These are phyloP conservation scores for Piloderma croceum DNA, from an alignment of 768 basidiomycete genomes.

Conservation along the genomic window DNA sequence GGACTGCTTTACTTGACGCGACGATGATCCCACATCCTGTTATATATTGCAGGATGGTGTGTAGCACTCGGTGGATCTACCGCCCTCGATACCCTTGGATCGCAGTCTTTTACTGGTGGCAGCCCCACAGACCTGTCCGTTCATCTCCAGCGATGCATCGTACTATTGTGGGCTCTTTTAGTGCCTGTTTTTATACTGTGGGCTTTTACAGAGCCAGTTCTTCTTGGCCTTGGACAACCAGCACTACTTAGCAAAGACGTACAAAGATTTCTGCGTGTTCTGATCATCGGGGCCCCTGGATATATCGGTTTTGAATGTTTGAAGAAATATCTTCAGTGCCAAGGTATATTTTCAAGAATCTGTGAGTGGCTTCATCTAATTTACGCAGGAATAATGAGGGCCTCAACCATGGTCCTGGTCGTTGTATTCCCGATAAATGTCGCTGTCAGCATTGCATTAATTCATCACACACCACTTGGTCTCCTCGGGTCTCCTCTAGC, in stretches of 20 bases:
- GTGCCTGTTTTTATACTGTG: slow-evolving; percentile 60
- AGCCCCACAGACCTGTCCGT: slow-evolving; percentile 57
- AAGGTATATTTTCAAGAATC: slow-evolving; percentile 40
- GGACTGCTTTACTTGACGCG: slow-evolving; percentile 17
- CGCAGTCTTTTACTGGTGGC: slow-evolving; percentile 70
- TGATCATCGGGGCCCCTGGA: slow-evolving; percentile 62
- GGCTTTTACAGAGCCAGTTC: slow-evolving; percentile 57
- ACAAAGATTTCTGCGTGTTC: slow-evolving; percentile 57
- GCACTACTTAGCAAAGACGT: slow-evolving; percentile 51
- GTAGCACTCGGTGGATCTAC: slow-evolving; percentile 76
- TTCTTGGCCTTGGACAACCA: slow-evolving; percentile 61
- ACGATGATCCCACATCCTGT: slow-evolving; percentile 46
- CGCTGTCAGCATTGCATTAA: slow-evolving; percentile 50
- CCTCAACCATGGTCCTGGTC: slow-evolving; percentile 58
- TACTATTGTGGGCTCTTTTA: slow-evolving; percentile 59
- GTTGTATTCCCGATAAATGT: slow-evolving; percentile 65
- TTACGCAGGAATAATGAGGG: slow-evolving; percentile 63
- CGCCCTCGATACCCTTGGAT: slow-evolving; percentile 72
- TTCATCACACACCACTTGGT: slow-evolving; percentile 59
- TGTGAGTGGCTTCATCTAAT: background rate
- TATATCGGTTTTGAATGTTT: slow-evolving; percentile 73
- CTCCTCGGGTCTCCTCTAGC: slow-evolving; percentile 64
- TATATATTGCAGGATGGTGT: slow-evolving; percentile 54
- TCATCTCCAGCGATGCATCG: slow-evolving; percentile 64
- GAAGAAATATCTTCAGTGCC: slow-evolving; percentile 77